A percentile compares a stretch with the other conserved stretches of the same genome.
These are phyloP conservation scores for Ilyonectria sp. DNA, from an alignment of 2,329 filamentous ascomycete genomes.

Conservation along the genomic window DNA sequence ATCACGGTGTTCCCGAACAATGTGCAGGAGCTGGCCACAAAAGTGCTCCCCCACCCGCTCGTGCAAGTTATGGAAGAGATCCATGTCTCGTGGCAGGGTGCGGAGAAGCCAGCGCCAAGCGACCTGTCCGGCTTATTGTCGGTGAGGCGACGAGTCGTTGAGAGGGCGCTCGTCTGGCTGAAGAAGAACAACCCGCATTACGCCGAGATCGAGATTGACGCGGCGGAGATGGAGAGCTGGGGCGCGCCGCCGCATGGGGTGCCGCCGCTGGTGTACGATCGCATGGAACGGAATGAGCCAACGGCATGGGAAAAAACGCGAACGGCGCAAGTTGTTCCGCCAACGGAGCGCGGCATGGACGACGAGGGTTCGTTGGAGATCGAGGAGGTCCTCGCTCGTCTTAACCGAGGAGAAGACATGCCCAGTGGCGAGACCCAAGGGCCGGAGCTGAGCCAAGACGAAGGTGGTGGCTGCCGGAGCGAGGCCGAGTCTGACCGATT, in stretches of 20 bases:
- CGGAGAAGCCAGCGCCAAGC: neutral
- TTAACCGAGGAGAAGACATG: neutral
- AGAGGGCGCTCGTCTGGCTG: neutral
- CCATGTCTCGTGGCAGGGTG: neutral
- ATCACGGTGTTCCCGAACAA: no score
- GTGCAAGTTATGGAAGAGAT: no score
- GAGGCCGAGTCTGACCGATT: no score
- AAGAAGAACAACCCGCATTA: neutral
- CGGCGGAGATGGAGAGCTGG: slow-evolving; percentile 6
- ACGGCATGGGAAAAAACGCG: neutral
- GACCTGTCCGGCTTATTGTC: neutral
- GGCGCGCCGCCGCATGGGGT: neutral
- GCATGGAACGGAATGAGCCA: slow-evolving; percentile 8
- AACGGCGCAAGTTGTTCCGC: neutral
- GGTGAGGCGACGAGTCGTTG: neutral
- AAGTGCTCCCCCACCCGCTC: no score
- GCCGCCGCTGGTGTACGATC: neutral
- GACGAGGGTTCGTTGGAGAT: slow-evolving; percentile 4
- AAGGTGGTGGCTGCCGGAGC: no score
- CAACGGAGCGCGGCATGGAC: slow-evolving; percentile 3
- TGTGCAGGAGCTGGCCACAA: no score
- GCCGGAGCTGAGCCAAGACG: neutral
- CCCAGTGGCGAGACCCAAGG: neutral
- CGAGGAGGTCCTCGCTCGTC: neutral
- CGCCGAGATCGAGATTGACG: neutral